Base-by-base conservation (phyloP, 352 stramenopile species). In the Phytophthora crassamura region DNA sequence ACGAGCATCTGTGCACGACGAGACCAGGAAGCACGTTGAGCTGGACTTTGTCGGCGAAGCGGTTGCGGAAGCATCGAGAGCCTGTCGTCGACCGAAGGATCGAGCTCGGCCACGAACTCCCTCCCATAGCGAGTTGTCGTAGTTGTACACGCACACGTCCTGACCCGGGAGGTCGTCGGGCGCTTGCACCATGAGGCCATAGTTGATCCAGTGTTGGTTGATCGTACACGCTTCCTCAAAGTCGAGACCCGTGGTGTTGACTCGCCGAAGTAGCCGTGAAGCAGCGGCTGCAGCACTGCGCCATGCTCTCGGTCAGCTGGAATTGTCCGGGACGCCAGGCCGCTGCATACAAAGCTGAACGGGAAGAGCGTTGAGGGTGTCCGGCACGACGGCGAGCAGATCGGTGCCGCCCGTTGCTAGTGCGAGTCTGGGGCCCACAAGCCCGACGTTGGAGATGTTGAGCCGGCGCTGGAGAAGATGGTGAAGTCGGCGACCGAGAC, bases 81-180 rank as follows among this genome's bases (percentile, higher is more conserved):
- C 30, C 30, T 5, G 39, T 49, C 59, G 1, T 48, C 14, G 14
- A 30, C 18, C 9, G 11, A 41, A 4, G 51, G 9, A 28, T 63
- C 41, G 4, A 67, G 11, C 6, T 51, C 28, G 1, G 36, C 56
- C 3, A 63, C 25, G n/a, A 52, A 63, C 16, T 68, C 22, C 22
- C 16, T 68, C 22, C 22, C 22, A 63, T 4, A 63, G 25, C 3
- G 60, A 58, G 14, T 69, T 69, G 52, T 69, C 64, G 61, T 69
- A 69, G 22, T 64, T 69, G 53, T 64, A 45, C 15, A 64, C 61
- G 9, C 52, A 69, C 2, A 69, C 52, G 16, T 59, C 38, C 16
- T 38, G 20, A 70, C 1, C 53, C 60, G 7, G 43, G 9, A 68
- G 3, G n/a, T 68, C 43, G 18, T 58, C 60, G 4, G 60, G 50